Base-by-base conservation (phyloP, 176 grass and related monocot genomes). In the Phoenix roebelenii region DNA sequence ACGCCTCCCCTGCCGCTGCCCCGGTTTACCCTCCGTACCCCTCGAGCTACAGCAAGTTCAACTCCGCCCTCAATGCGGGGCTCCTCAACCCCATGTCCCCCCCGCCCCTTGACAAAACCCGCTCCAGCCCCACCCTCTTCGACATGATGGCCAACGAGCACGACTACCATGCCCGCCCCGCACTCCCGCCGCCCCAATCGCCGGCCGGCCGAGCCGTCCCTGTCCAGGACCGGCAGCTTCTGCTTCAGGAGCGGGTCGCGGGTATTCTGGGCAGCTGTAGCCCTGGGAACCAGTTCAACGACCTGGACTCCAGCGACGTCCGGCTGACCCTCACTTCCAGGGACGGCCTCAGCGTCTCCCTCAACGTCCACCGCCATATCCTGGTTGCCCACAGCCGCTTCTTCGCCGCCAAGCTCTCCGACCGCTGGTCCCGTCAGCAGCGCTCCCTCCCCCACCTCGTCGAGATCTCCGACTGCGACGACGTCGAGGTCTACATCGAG, bases 141-240 rank as follows among this genome's bases (percentile, higher is more conserved):
- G 92, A 97, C 72, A 97, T 97, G 92, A 97, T 97, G 92, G 72
- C 92, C 50, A 97, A 97, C 77, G 92, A 97, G 81, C 92, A 97
- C 70, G 92, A 91, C 55, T 97, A 97, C 81, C 87, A 91, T 53
- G 87, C 92, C 16, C 87, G 83, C 32, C 17, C 62, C 35, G 51
- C 29, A 1, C 35, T 12, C 7, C 25, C 25, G 67, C 49, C 49
- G 12, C 19, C 23, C 4, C 16, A 39, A 12, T 6, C 53, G 3
- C 66, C 53, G 14, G 78, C 26, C 35, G 7, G 35, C 9, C 5
- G 62, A 61, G 12, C 69, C 48, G 44, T 83, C 71, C 16, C 64
- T 57, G 74, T 62, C 57, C 72, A 80, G 70, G 84, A 91, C 62
- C 63, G 87, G 2, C 84, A 91, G 67, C 4, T 87, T 52, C 61